phyloP scores from a whole-genome alignment of 2,329 filamentous ascomycete species.

The Lanzia echinophila region DNA sequence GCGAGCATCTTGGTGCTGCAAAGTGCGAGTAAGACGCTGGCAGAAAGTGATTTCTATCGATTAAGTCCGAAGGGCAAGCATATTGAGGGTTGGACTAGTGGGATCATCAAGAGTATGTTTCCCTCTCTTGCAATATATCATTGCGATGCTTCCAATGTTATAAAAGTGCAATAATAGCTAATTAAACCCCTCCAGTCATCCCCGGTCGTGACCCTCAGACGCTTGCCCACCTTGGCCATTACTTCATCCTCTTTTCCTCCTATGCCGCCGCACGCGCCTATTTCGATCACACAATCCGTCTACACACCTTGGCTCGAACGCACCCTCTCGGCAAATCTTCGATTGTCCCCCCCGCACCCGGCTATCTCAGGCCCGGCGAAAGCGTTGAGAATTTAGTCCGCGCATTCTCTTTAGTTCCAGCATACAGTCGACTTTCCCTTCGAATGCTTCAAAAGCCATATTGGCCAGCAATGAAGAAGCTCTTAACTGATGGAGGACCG shows the following conservation, averaged over 20 bases:
- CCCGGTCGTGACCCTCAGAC: slow-evolving; percentile 59
- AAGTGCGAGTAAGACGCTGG: slow-evolving; percentile 52
- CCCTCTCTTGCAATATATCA: neutral
- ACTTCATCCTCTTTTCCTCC: slow-evolving; percentile 63
- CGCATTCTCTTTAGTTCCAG: slow-evolving; percentile 45
- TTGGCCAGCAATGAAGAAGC: slow-evolving; percentile 23
- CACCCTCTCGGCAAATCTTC: slow-evolving; percentile 15
- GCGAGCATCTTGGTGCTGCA: slow-evolving; percentile 45
- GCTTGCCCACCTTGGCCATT: slow-evolving; percentile 56
- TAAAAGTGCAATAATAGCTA: neutral
- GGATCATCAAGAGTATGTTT: slow-evolving; percentile 48
- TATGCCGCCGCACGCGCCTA: slow-evolving; percentile 55
- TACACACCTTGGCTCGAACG: slow-evolving; percentile 38
- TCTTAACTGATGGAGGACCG: slow-evolving; percentile 33
- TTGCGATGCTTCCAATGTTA: too few species aligned
- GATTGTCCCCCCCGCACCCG: slow-evolving; percentile 36
- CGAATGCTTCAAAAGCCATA: slow-evolving; percentile 32
- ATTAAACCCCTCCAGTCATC: slow-evolving; percentile 39
- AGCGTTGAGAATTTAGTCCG: slow-evolving; percentile 40
- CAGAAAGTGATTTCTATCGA: slow-evolving; percentile 64
- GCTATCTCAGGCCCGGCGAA: slow-evolving; percentile 39
- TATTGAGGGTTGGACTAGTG: slow-evolving; percentile 60
- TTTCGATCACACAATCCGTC: slow-evolving; percentile 44
- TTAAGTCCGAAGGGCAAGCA: slow-evolving; percentile 55
- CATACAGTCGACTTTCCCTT: slow-evolving; percentile 31